Percentiles rank a stretch among this genome's conserved stretches.
phyloP scores from a whole-genome alignment of 345 rosid species.

The Eucalyptus grandis region DNA sequence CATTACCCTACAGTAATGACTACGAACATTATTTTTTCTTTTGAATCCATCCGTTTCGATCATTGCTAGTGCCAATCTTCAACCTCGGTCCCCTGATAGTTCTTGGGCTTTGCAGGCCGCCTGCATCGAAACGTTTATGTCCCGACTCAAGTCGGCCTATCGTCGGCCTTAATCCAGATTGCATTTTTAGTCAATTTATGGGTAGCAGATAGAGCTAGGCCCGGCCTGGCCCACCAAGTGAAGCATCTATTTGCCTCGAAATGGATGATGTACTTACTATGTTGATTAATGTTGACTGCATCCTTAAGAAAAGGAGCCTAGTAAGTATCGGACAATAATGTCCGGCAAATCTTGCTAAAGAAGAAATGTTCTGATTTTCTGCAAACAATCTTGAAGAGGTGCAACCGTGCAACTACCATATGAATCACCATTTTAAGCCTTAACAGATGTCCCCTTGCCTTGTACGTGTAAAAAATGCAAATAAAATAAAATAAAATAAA shows the following conservation, averaged over 20 bases:
- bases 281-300: not conserved
- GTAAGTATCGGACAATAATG: not conserved
- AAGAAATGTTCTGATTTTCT: not conserved
- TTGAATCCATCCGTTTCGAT: not conserved
- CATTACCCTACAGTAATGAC: not conserved
- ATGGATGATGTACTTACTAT: not conserved
- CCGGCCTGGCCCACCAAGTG: not conserved
- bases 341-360: not conserved
- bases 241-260: not conserved
- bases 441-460: not conserved
- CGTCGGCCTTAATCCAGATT: not conserved
- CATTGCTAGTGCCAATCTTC: not conserved
- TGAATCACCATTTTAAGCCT: not conserved
- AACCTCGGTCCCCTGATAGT: not conserved
- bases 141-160: not conserved
- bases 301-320: not conserved
- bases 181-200: not conserved
- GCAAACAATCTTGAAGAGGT: not conserved
- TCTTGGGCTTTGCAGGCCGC: not conserved
- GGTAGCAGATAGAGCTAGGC: not conserved
- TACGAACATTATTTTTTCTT: not conserved
- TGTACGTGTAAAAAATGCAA: not conserved
- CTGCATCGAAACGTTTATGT: not conserved
- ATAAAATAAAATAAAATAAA: not conserved
- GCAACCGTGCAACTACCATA: not conserved